Conservation (phyloP, 345 rosid species). For the Salix purpurea region DNA sequence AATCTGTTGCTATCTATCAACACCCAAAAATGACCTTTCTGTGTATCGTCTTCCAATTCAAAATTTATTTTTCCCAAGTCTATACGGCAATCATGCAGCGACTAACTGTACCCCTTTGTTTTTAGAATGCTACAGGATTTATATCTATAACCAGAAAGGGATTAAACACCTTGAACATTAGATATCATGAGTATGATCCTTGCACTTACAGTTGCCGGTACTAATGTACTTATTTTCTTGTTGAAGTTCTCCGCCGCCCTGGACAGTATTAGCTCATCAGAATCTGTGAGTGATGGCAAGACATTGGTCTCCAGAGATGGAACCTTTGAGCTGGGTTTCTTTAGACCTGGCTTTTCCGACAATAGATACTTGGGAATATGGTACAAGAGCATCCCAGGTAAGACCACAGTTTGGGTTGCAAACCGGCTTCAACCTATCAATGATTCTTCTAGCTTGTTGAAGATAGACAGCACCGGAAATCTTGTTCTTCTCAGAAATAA, state of each 20-base stretch:
- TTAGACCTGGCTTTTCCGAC: background rate
- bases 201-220: background rate
- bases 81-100: too few species aligned
- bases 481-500: background rate
- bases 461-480: background rate
- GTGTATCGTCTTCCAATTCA: too few species aligned
- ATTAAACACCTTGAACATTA: background rate
- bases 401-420: constrained; percentile 14
- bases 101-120: too few species aligned
- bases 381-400: constrained; percentile 1
- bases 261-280: constrained; percentile 3
- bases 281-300: background rate
- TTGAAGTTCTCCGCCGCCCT: background rate
- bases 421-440: background rate
- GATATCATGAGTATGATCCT: background rate
- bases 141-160: background rate
- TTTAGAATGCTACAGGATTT: background rate
- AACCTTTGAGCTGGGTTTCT: constrained; percentile 15
- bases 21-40: too few species aligned
- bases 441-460: constrained; percentile 7
- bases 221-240: background rate
- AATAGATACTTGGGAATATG: constrained; percentile 15
- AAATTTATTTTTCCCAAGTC: too few species aligned
- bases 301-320: constrained; percentile 10
- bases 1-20: too few species aligned